Percentiles rank a stretch among this genome's conserved stretches.
These are phyloP conservation scores for Achaetomium macrosporum DNA, from an alignment of 2,329 filamentous ascomycete genomes.

Conservation along the genomic window DNA sequence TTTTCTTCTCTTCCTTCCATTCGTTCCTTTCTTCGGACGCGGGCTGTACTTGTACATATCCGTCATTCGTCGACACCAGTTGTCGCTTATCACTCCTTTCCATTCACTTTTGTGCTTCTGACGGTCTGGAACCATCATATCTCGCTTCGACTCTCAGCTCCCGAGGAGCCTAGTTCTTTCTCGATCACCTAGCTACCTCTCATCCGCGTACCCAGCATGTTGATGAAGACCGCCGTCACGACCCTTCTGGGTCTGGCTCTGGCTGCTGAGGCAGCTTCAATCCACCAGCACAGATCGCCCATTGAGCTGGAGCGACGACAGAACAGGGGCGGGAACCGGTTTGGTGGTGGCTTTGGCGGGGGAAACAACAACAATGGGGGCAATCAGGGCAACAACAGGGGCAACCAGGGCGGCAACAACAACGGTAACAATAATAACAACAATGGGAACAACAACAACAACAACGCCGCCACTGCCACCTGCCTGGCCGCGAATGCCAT, in stretches of 20 bases:
- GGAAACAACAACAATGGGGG: too few species aligned
- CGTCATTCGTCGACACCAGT: conserved; percentile 31
- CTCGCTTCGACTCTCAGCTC: conserved; percentile 26
- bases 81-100: conserved; percentile 44
- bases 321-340: conserved; percentile 20
- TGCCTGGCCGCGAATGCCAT: conserved; percentile 40
- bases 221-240: conserved; percentile 44
- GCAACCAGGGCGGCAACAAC: conserved; percentile 23
- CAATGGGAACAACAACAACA: conserved; percentile 21
- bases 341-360: neutral
- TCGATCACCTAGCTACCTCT: conserved; percentile 15
- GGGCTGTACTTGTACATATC: conserved; percentile 23
- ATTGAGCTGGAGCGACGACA: conserved; percentile 39
- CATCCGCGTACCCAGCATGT: conserved; percentile 38
- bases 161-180: conserved; percentile 19
- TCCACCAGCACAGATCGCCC: conserved; percentile 34
- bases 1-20: conserved; percentile 36
- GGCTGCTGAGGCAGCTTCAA: conserved; percentile 40
- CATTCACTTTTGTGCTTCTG: conserved; percentile 27
- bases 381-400: conserved; percentile 20
- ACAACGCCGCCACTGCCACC: conserved; percentile 26
- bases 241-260: conserved; percentile 44
- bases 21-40: conserved; percentile 36
- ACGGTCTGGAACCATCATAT: conserved; percentile 48
- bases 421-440: conserved; percentile 22